These are phyloP conservation scores for Saturnispora diversa DNA, from an alignment of 805 yeast species.

Conservation along the genomic window DNA sequence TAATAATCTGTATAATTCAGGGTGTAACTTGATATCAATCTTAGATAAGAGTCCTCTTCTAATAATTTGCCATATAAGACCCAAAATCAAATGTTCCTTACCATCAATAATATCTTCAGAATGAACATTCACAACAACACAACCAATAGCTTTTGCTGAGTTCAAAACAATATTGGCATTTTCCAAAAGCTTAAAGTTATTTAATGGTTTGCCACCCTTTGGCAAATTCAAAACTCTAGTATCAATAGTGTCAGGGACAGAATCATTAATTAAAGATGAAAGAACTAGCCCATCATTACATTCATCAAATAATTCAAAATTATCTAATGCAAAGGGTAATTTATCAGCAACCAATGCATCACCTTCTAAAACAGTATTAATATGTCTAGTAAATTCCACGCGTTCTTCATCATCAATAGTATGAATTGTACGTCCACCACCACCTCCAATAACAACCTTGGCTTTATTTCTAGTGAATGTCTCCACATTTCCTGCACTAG, in stretches of 20 bases:
- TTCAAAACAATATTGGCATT: constrained; percentile 96
- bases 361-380: constrained; percentile 84
- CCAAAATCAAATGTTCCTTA: constrained; percentile 83
- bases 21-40: constrained; percentile 93
- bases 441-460: constrained; percentile 70
- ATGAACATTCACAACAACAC: constrained; percentile 95
- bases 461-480: constrained; percentile 48
- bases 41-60: constrained; percentile 91
- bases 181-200: constrained; percentile 92
- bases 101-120: constrained; percentile 92
- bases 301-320: constrained; percentile 94
- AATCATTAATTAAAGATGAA: constrained; percentile 90
- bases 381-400: constrained; percentile 91
- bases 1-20: constrained; percentile 87
- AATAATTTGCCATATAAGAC: constrained; percentile 94
- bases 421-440: constrained; percentile 79
- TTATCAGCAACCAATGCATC: constrained; percentile 78
- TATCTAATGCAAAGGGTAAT: constrained; percentile 86
- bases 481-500: constrained; percentile 10
- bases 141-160: constrained; percentile 98
- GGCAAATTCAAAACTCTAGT: constrained; percentile 93
- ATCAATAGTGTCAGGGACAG: constrained; percentile 97
- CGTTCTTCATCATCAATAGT: constrained; percentile 97
- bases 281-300: constrained; percentile 91
- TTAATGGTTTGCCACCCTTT: constrained; percentile 67